A percentile compares a stretch with the other conserved stretches of the same genome.
Conservation (phyloP, 2,329 filamentous ascomycete genomes). For the Monascus ruber region DNA sequence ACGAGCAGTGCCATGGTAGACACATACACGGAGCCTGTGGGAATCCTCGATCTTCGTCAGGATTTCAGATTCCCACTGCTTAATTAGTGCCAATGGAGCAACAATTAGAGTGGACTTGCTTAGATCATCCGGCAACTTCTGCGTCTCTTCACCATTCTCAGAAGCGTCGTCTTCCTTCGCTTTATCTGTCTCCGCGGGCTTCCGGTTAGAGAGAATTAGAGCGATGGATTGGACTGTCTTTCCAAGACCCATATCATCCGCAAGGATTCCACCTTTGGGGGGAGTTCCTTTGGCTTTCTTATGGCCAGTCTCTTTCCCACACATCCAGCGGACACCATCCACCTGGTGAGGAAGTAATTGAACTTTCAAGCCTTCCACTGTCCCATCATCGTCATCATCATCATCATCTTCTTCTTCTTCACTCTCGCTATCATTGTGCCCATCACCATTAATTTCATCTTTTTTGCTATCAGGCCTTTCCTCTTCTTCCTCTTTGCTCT, state of each 20-base stretch:
- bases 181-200: conserved; percentile 45
- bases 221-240: conserved; percentile 94
- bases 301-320: conserved; percentile 74
- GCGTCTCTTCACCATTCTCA: conserved; percentile 35
- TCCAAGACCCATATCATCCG: conserved; percentile 89
- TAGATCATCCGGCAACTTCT: conserved; percentile 56
- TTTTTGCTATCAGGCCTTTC: conserved; percentile 44
- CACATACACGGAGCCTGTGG: conserved; percentile 65
- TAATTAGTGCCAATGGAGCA: conserved; percentile 83
- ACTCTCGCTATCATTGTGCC: conserved; percentile 22
- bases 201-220: conserved; percentile 71
- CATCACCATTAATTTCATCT: conserved; percentile 44
- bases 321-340: conserved; percentile 92
- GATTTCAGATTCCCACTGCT: conserved; percentile 94
- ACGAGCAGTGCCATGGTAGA: conserved; percentile 81
- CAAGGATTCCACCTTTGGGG: conserved; percentile 86
- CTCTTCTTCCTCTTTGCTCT: conserved; percentile 22
- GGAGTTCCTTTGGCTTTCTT: conserved; percentile 67
- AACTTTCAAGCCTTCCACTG: conserved; percentile 71
- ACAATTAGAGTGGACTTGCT: conserved; percentile 81
- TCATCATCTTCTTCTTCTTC: conserved; percentile 37
- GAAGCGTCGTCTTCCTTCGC: conserved; percentile 38
- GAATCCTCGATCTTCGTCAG: conserved; percentile 62
- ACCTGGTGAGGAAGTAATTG: conserved; percentile 88
- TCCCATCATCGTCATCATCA: conserved; percentile 48